These are phyloP conservation scores for Penicillium sp. DNA, from an alignment of 2,329 filamentous ascomycete genomes.

Conservation along the genomic window DNA sequence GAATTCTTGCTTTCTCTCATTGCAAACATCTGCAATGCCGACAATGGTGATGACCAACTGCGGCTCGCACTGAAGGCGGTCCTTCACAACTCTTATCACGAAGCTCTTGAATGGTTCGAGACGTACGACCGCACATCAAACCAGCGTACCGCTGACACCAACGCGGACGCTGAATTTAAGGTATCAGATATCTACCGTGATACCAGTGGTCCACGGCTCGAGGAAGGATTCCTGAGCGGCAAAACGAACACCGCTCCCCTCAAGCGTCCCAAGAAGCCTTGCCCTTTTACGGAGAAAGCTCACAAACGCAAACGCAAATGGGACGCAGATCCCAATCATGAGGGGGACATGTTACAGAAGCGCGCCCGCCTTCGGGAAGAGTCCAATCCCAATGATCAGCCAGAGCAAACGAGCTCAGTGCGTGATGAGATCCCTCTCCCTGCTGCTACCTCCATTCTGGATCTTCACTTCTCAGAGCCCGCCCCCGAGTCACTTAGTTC, in stretches of 20 bases:
- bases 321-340: constrained; percentile 31
- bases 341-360: constrained; percentile 21
- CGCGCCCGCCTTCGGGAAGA: constrained; percentile 13
- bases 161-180: constrained; percentile 30
- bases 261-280: constrained; percentile 25
- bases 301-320: constrained; percentile 29
- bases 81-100: constrained; percentile 9
- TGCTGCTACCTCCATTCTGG: constrained; percentile 4
- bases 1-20: constrained; percentile 21
- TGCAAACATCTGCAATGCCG: constrained; percentile 12
- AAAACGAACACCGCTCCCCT: constrained; percentile 28
- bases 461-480: background rate
- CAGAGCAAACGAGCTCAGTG: background rate
- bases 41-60: constrained; percentile 7
- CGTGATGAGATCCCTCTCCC: background rate
- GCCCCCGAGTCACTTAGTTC: background rate
- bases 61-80: constrained; percentile 13
- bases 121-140: constrained; percentile 27
- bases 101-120: constrained; percentile 18
- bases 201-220: constrained; percentile 19
- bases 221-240: constrained; percentile 21
- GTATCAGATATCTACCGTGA: constrained; percentile 24
- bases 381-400: background rate
- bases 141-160: constrained; percentile 41
- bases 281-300: constrained; percentile 23